These are phyloP conservation scores for Phoma sp. DNA, from an alignment of 2,329 filamentous ascomycete genomes.

Conservation along the genomic window DNA sequence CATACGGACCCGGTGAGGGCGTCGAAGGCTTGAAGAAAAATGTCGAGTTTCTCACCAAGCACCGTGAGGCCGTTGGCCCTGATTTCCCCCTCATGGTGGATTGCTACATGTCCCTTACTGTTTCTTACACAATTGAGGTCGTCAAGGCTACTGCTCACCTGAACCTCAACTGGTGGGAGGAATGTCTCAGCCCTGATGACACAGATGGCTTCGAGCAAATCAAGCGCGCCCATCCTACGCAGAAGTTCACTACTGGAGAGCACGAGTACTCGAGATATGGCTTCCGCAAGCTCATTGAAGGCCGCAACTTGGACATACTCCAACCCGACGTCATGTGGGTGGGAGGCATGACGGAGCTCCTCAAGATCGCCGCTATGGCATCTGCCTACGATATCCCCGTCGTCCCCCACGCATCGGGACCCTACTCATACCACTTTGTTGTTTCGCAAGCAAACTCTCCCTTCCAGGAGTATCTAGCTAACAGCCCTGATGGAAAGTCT, in stretches of 20 bases:
- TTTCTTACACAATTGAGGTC: constrained; percentile 89
- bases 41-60: constrained; percentile 83
- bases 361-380: constrained; percentile 87
- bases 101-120: constrained; percentile 96
- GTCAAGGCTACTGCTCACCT: constrained; percentile 82
- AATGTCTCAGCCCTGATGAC: constrained; percentile 89
- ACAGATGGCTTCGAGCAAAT: constrained; percentile 88
- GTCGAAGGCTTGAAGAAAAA: constrained; percentile 84
- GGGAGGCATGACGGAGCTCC: constrained; percentile 87
- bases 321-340: constrained; percentile 99
- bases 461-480: constrained; percentile 95
- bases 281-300: constrained; percentile 92
- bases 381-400: constrained; percentile 93
- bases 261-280: constrained; percentile 95
- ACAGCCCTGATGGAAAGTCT: constrained; percentile 87
- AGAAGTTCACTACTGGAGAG: constrained; percentile 95
- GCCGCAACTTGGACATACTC: constrained; percentile 89
- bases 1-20: constrained; percentile 88
- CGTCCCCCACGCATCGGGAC: constrained; percentile 90
- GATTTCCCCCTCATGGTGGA: constrained; percentile 95
- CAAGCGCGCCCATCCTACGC: constrained; percentile 85
- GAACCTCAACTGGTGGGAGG: constrained; percentile 97
- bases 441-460: constrained; percentile 91
- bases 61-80: constrained; percentile 82
- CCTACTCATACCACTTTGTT: constrained; percentile 96